Base-by-base conservation (phyloP, 176 grass and related monocot species). In the Carex littledalei region DNA sequence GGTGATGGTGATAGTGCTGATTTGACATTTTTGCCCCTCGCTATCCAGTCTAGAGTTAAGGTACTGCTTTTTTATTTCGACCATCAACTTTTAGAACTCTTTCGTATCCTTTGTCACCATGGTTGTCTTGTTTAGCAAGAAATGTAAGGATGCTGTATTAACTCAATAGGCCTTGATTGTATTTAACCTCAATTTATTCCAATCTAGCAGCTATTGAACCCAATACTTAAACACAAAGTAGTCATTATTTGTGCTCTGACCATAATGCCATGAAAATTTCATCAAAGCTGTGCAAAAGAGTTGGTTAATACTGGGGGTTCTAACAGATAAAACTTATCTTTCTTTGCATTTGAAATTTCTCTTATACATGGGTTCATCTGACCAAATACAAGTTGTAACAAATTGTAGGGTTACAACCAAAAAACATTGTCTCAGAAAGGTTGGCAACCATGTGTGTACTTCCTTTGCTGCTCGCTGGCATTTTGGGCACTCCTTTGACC, bases 381-480 rank as follows among this genome's bases (percentile, higher is more conserved):
- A 83, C 35, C 21, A 61, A 14, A 47, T 82, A 34, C 18, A 24
- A 62, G 32, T 65, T 81, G 41, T 63, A 47, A 65, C 71, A 59
- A 80, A 45, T 89, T 88, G 39, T 91, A 98, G 95, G 92, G 66
- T 83, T 98, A 70, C 82, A 89, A 32, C 95, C 93, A 71, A 98
- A 95, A 91, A 95, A 87, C 83, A 76, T 86, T 69, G 63, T 86
- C 55, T 84, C 95, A 65, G 89, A 93, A 88, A 93, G 89, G 86
- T 85, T 94, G 86, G 88, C 91, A 50, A 88, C 88, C 43, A 65
- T 93, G 73, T 95, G 95, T 86, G 88, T 95, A 11, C 82, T 98
- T 89, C 95, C 95, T 55, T 89, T 98, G 85, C 81, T 98, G 76
- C 84, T 98, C 29, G 89, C 95, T 89, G 95, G 93, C 87, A 89